Evolutionary conservation across 1,139 yeast genomes (phyloP), one percentile per base, ranked within the genome.

Genomic region (Taphrina populina): DNA sequence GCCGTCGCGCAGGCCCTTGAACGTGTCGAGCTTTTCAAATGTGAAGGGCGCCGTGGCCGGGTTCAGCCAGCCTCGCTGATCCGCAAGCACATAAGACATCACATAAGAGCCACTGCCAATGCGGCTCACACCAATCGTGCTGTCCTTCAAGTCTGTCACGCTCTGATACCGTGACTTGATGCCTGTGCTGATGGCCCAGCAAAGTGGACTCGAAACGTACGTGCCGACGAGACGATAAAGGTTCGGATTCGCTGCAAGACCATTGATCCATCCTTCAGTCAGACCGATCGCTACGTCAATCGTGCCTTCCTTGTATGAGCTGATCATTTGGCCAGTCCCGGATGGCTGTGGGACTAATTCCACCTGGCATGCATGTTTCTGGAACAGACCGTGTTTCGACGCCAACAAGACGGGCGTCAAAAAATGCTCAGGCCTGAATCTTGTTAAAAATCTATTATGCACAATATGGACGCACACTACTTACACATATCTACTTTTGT

Each of bases 91-190:
- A 71, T 77, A 86, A 27, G 95, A 79, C 96, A 88, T 88, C 40
- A 88, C 88, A 65, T 85, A 86, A 0, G 95, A 86, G 0, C 96
- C 96, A 26, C 88, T 81, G 0, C 96, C 96, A 64, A 88, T 83
- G 66, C 96, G 76, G 37, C 90, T 82, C n/a, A 88, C 86, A 2
- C 95, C 95, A 62, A 88, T 83, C 34, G 68, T 75, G 62, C 76
- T 76, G 13, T 84, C 84, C 36, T 77, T 73, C n/a, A 88, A 75
- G 61, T 84, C 82, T 7, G 71, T 70, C 26, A 77, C 75, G 4
- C 70, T 66, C 23, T 68, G 71, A 54, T 85, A 64, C 13, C 83
- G 87, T 15, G 70, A 67, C 51, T 95, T 75, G 56, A 65, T 69
- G 3, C 96, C 96, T 0, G 95, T 83, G 60, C 90, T 82, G 47